These are phyloP conservation scores for Cladophialophora exuberans DNA, from an alignment of 2,329 filamentous ascomycete genomes.

Conservation along the genomic window DNA sequence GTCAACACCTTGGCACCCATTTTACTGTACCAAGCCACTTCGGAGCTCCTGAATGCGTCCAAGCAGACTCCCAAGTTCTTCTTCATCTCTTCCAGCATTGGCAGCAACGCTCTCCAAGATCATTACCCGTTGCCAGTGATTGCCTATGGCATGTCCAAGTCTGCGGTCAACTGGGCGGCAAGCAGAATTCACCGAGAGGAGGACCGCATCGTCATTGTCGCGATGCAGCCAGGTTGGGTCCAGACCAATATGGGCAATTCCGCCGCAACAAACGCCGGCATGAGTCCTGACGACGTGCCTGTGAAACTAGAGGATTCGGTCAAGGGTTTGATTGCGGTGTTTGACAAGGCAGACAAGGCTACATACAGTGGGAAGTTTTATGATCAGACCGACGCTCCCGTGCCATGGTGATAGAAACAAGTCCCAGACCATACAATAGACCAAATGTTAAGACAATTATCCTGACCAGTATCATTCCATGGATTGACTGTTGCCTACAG, in stretches of 20 bases:
- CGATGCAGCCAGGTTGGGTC: conserved; percentile 40
- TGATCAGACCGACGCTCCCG: conserved; percentile 19
- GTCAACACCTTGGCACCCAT: conserved; percentile 45
- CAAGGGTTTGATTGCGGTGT: conserved; percentile 19
- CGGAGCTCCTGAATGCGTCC: conserved; percentile 39
- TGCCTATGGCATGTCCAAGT: conserved; percentile 36
- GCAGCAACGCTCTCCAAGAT: conserved; percentile 40
- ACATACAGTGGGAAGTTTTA: conserved; percentile 26
- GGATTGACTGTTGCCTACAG: too few species aligned
- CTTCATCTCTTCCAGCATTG: conserved; percentile 43
- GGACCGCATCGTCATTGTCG: conserved; percentile 33
- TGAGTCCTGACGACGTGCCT: conserved; percentile 20
- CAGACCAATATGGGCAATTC: conserved; percentile 31
- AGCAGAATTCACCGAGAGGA: conserved; percentile 34
- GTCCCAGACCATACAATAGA: not conserved
- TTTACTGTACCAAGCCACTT: conserved; percentile 40
- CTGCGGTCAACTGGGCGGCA: conserved; percentile 31
- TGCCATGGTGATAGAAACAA: conserved; percentile 17
- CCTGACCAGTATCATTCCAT: too few species aligned
- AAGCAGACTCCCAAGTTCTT: conserved; percentile 40
- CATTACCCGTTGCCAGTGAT: conserved; percentile 19
- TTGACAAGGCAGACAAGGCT: conserved; percentile 25
- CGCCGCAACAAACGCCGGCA: conserved; percentile 12
- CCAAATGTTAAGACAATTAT: not conserved
- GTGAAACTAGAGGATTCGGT: conserved; percentile 23